phyloP scores from a whole-genome alignment of 2,329 filamentous ascomycete genomes.

The Achaetomium macrosporum region DNA sequence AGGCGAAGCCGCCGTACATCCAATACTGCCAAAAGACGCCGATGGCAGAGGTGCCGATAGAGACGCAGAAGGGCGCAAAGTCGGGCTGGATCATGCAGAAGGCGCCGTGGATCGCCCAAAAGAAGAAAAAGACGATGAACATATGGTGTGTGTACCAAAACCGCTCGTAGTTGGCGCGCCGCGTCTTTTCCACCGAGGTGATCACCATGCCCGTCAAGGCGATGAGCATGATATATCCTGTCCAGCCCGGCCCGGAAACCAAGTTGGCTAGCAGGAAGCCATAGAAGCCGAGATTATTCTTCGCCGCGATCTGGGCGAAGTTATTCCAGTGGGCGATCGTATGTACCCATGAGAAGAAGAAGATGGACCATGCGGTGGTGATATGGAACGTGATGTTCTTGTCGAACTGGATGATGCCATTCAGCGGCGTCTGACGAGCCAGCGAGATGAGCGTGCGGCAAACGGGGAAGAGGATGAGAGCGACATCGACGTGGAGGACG shows the following conservation, averaged over 20 bases:
- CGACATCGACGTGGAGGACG: conserved; percentile 75
- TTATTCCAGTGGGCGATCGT: conserved; percentile 86
- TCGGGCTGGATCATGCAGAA: conserved; percentile 90
- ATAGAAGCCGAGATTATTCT: conserved; percentile 70
- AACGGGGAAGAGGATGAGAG: conserved; percentile 72
- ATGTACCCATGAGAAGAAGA: conserved; percentile 83
- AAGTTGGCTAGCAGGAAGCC: conserved; percentile 75
- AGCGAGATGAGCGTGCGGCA: conserved; percentile 81
- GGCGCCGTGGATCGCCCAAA: conserved; percentile 84
- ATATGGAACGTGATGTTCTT: conserved; percentile 90
- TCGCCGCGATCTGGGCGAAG: conserved; percentile 67
- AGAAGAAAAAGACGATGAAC: conserved; percentile 82
- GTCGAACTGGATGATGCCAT: conserved; percentile 82
- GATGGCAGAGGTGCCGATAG: conserved; percentile 57
- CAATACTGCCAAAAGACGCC: conserved; percentile 89
- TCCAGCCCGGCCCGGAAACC: conserved; percentile 75
- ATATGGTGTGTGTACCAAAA: conserved; percentile 91
- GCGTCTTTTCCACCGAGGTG: conserved; percentile 71
- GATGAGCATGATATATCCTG: conserved; percentile 77
- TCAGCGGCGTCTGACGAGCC: conserved; percentile 71
- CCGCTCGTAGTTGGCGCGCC: conserved; percentile 76
- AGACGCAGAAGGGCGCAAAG: conserved; percentile 69
- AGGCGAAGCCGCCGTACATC: conserved; percentile 75
- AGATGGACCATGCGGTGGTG: conserved; percentile 77
- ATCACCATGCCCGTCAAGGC: conserved; percentile 71